Base-by-base conservation (phyloP, 371 early-diverging fungal species). In the Mortierella sp. region DNA sequence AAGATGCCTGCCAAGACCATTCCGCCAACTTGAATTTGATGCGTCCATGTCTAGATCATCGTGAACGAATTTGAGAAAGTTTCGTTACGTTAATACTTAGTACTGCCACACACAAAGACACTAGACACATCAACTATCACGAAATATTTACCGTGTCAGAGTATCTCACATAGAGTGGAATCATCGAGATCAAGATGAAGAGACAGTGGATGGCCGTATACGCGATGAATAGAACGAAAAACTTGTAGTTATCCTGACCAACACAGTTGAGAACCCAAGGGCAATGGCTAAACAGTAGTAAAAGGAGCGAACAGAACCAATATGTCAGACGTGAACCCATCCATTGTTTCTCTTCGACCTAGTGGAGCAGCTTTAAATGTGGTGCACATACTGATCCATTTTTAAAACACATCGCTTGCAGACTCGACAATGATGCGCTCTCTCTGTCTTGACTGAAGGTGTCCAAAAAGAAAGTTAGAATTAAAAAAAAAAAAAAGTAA, bases 221-320 rank as follows among this genome's bases (percentile, higher is more conserved):
- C 24, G 83, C 62, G 18, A 89, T 72, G 62, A 91, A 91, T 37
- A 89, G 69, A 55, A 86, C 87, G 68, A 90, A 91, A 74, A 88
- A 88, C 73, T 91, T 91, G 84, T 91, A 89, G 65, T 91, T 91
- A 55, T 83, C 78, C 51, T 87, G 87, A 43, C 91, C 91, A 30
- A 91, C 91, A 62, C 91, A 91, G 37, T 88, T 88, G 62, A 84
- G 73, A 10, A 90, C 85, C 92, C 91, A 92, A 49, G 91, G 91
- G 70, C 91, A 90, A 77, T 92, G 91, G 68, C 90, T 90, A 81
- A 64, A 28, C 14, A 32, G 18, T 24, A 22, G 16, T 54, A 30
- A 59, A 57, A 37, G 28, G 5, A 45, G 51, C 20, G 20, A 49
- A 43, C 12, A 6, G 9, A 12, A 12, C 14, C 43, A 9, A 58